Percentiles rank a stretch among this genome's conserved stretches.
Conservation (phyloP, 139 green algal genomes). For the Picocystis salinarum region DNA sequence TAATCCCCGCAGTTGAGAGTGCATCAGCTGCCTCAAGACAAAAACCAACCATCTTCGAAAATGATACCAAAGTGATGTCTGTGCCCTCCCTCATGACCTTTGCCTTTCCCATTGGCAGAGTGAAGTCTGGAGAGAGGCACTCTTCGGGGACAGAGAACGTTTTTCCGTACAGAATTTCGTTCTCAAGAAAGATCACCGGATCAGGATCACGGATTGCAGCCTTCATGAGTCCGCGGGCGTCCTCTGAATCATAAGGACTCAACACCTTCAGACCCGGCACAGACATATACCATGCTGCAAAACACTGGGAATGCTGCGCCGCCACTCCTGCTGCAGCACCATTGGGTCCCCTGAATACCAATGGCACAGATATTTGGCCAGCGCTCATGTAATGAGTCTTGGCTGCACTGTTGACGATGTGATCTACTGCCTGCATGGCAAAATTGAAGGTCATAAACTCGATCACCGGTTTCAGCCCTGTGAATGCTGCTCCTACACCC, state of each 20-base stretch:
- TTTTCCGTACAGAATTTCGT: conserved; percentile 90
- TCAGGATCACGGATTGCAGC: conserved; percentile 89
- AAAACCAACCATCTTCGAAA: conserved; percentile 79
- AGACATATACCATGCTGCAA: conserved; percentile 86
- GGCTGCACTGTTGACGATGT: conserved; percentile 95
- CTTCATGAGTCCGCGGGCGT: conserved; percentile 84
- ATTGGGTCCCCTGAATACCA: conserved; percentile 97
- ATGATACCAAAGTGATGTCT: conserved; percentile 74
- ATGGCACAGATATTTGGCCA: conserved; percentile 71
- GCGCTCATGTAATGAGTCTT: conserved; percentile 99
- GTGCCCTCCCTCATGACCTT: conserved; percentile 65
- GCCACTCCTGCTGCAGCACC: conserved; percentile 86
- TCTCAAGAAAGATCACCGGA: conserved; percentile 94
- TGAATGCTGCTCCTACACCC: conserved; percentile 74
- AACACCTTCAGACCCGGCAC: conserved; percentile 96
- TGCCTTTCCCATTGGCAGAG: conserved; percentile 88
- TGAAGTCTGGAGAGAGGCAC: conserved; percentile 74
- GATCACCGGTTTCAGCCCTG: conserved; percentile 71
- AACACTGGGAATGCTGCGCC: conserved; percentile 96
- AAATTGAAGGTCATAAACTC: conserved; percentile 99
- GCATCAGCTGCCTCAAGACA: conserved; percentile 64
- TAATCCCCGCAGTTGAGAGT: conserved; percentile 74
- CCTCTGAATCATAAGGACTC: conserved; percentile 82
- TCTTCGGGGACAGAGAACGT: conserved; percentile 54
- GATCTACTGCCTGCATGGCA: conserved; percentile 91